phyloP scores from a whole-genome alignment of 345 rosid species.

The Murraya paniculata region DNA sequence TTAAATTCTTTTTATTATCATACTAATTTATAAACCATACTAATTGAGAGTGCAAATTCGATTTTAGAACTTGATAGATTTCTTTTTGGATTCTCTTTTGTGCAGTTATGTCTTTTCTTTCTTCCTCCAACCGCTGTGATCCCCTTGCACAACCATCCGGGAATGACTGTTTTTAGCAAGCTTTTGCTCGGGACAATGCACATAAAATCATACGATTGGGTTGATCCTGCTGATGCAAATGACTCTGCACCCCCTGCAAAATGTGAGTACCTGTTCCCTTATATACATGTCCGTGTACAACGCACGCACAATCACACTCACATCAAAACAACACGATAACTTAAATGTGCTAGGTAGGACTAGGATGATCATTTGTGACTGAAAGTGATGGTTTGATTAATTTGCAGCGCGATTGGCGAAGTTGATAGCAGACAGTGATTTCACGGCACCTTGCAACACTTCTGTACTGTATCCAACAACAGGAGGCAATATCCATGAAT shows the following conservation, averaged over 20 bases:
- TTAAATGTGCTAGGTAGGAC: neutral
- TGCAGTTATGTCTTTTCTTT: slow-evolving; percentile 65
- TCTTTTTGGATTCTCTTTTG: neutral
- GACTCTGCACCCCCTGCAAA: slow-evolving; percentile 16
- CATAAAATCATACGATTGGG: slow-evolving; percentile 68
- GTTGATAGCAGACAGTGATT: slow-evolving; percentile 28
- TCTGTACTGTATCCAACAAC: slow-evolving; percentile 68
- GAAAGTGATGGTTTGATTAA: neutral
- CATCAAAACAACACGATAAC: neutral
- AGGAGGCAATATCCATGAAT: slow-evolving; percentile 72
- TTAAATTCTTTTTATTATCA: too few relatives aligned
- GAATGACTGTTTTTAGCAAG: slow-evolving; percentile 74
- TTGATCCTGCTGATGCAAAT: slow-evolving; percentile 21
- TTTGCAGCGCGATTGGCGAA: slow-evolving; percentile 51
- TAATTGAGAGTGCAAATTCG: too few relatives aligned
- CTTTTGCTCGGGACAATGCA: slow-evolving; percentile 65
- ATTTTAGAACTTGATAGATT: too few relatives aligned
- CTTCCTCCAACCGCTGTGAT: slow-evolving; percentile 61
- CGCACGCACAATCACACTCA: neutral
- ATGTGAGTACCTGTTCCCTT: slow-evolving; percentile 26
- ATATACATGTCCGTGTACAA: neutral
- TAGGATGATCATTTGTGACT: neutral
- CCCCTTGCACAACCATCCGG: slow-evolving; percentile 82
- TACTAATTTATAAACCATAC: too few relatives aligned
- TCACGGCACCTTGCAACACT: slow-evolving; percentile 58